Conservation (phyloP, 768 basidiomycete species). For the Inosperma sp. region DNA sequence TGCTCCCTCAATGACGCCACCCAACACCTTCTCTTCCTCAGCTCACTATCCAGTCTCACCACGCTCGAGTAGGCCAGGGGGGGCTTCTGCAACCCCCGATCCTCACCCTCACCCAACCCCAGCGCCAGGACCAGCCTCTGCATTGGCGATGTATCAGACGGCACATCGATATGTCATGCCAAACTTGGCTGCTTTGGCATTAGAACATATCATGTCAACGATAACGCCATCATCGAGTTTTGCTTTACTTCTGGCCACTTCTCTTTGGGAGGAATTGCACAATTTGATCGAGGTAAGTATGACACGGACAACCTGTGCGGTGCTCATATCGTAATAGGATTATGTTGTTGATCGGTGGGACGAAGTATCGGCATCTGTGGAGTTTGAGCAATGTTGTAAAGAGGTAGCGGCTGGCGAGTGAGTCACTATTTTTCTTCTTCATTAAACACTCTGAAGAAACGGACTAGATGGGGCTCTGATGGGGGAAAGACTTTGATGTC, state of each 20-base stretch:
- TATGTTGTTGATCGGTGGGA: constrained; percentile 77
- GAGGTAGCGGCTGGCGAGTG: constrained; percentile 74
- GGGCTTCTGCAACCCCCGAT: constrained; percentile 41
- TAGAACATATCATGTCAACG: constrained; percentile 69
- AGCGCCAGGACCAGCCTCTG: constrained; percentile 60
- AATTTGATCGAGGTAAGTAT: constrained; percentile 51
- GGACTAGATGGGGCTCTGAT: constrained; percentile 60
- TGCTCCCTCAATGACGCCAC: constrained; percentile 34
- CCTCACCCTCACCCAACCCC: constrained; percentile 70
- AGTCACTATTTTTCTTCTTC: constrained; percentile 23
- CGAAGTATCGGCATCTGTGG: constrained; percentile 55
- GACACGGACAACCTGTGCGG: too few species aligned
- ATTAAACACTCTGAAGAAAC: constrained; percentile 6
- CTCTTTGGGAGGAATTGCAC: constrained; percentile 61
- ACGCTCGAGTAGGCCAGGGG: constrained; percentile 36
- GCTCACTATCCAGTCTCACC: constrained; percentile 48
- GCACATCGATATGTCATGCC: constrained; percentile 73
- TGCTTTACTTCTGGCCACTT: constrained; percentile 62
- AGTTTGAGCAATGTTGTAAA: constrained; percentile 66
- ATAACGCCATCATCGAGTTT: constrained; percentile 65
- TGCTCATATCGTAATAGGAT: too few species aligned
- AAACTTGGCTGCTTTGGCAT: constrained; percentile 56
- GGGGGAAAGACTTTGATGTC: constrained; percentile 66
- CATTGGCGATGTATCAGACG: constrained; percentile 69
- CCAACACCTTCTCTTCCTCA: constrained; percentile 31